Conservation (phyloP, 2,329 filamentous ascomycete genomes). For the Aspergillus fumigatus region DNA sequence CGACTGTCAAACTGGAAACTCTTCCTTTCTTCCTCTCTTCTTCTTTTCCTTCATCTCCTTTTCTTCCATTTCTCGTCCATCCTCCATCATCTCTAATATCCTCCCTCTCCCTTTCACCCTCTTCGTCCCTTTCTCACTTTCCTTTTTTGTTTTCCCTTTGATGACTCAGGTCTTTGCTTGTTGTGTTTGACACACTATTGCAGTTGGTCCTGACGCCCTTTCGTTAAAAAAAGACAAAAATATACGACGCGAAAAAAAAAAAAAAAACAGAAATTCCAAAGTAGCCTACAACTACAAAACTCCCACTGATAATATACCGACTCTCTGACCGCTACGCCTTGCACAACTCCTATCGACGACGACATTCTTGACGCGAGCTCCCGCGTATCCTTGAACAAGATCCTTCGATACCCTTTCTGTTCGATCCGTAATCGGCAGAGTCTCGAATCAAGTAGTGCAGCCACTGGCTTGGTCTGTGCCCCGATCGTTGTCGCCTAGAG, state of each 20-base stretch:
- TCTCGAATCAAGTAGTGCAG: slow-evolving; percentile 35
- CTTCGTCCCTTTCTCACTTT: slow-evolving; percentile 15
- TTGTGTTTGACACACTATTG: slow-evolving; percentile 46
- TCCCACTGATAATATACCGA: slow-evolving; percentile 15
- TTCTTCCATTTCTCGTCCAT: slow-evolving; percentile 14
- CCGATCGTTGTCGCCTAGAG: slow-evolving; percentile 30
- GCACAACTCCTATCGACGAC: slow-evolving; percentile 6
- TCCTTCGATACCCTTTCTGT: slow-evolving; percentile 23
- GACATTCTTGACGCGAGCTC: neutral
- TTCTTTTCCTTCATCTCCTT: slow-evolving; percentile 11
- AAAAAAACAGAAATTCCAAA: slow-evolving; percentile 7
- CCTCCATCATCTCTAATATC: slow-evolving; percentile 9
- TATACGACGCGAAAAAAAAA: neutral
- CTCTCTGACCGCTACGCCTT: slow-evolving; percentile 14
- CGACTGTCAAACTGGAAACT: slow-evolving; percentile 2
- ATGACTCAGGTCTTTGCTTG: slow-evolving; percentile 28
- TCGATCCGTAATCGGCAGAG: slow-evolving; percentile 19
- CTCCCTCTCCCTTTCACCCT: slow-evolving; percentile 13
- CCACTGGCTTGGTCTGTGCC: slow-evolving; percentile 45
- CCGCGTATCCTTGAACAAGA: slow-evolving; percentile 1
- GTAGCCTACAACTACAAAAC: slow-evolving; percentile 17
- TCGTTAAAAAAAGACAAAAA: slow-evolving; percentile 24
- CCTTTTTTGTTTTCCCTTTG: slow-evolving; percentile 20
- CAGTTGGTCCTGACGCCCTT: slow-evolving; percentile 34
- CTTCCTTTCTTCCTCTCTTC: slow-evolving; percentile 1